Percentiles rank a stretch among this genome's conserved stretches.
phyloP scores from a whole-genome alignment of 2,329 filamentous ascomycete species.

The Sordariomycetes sp. region DNA sequence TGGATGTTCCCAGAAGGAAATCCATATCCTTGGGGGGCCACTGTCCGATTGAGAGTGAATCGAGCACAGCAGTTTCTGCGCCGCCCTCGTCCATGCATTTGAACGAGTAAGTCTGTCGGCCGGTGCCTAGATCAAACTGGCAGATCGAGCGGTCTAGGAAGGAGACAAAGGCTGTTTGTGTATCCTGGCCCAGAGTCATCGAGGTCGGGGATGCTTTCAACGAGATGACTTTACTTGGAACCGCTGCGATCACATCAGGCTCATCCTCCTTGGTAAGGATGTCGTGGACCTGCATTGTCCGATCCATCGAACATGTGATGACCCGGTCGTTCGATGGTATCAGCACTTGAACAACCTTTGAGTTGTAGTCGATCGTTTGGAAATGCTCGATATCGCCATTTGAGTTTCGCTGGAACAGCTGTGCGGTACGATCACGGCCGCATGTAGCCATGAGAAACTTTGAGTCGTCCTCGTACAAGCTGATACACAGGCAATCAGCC shows the following conservation, averaged over 20 bases:
- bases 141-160: conserved; percentile 51
- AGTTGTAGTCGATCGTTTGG: conserved; percentile 89
- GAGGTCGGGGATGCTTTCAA: conserved; percentile 82
- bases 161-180: conserved; percentile 48
- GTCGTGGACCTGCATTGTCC: conserved; percentile 77
- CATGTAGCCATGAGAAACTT: conserved; percentile 68
- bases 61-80: conserved; percentile 73
- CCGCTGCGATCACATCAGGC: conserved; percentile 60
- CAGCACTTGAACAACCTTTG: conserved; percentile 67
- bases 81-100: conserved; percentile 75
- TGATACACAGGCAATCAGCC: conserved; percentile 75
- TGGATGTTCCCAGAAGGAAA: conserved; percentile 78
- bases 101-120: conserved; percentile 64
- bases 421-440: conserved; percentile 83
- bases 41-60: conserved; percentile 60
- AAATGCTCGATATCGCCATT: conserved; percentile 61
- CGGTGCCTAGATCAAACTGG: conserved; percentile 55
- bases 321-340: conserved; percentile 67
- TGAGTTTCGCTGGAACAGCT: conserved; percentile 63
- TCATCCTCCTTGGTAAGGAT: conserved; percentile 60
- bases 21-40: conserved; percentile 45
- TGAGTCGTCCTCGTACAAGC: conserved; percentile 54
- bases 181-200: conserved; percentile 62
- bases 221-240: conserved; percentile 68
- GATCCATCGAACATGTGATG: conserved; percentile 81